These are phyloP conservation scores for Claviceps fusiformis DNA, from an alignment of 2,329 filamentous ascomycete species.

Conservation along the genomic window DNA sequence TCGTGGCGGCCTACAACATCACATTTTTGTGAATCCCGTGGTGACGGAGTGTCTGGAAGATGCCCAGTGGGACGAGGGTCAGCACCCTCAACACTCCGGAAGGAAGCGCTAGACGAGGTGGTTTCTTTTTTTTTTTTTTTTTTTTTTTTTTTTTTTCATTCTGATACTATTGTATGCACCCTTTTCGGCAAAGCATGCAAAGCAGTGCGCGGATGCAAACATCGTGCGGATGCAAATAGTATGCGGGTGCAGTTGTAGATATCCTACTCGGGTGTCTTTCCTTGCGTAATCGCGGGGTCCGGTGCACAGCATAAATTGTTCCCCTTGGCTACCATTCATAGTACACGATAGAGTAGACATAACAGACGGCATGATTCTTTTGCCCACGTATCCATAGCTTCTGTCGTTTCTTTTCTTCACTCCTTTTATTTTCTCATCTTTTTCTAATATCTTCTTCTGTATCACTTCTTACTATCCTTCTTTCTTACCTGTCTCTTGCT, in stretches of 20 bases:
- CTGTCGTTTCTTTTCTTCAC: too few species aligned
- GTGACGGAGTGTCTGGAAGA: slow-evolving; percentile 25
- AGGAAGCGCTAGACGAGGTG: background rate
- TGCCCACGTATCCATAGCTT: too few species aligned
- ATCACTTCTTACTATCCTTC: background rate
- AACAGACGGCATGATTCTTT: background rate
- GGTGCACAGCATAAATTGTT: too few species aligned
- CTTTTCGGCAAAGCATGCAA: too few species aligned
- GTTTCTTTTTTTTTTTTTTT: background rate
- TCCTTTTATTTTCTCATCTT: too few species aligned
- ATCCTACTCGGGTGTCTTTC: too few species aligned
- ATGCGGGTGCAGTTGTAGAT: too few species aligned
- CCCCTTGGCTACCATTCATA: background rate
- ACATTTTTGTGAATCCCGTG: slow-evolving; percentile 25
- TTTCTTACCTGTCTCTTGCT: background rate
- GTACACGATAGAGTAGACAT: background rate
- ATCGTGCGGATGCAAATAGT: too few species aligned
- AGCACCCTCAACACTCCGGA: slow-evolving; percentile 3
- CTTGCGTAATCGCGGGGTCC: too few species aligned
- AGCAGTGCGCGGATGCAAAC: too few species aligned
- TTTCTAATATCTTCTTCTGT: too few species aligned
- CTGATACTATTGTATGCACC: too few species aligned
- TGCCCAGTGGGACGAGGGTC: slow-evolving; percentile 18
- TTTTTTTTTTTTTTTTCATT: background rate
- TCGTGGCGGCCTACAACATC: slow-evolving; percentile 28